These are phyloP conservation scores for Amanita jacksonii DNA, from an alignment of 768 basidiomycete genomes.

Conservation along the genomic window DNA sequence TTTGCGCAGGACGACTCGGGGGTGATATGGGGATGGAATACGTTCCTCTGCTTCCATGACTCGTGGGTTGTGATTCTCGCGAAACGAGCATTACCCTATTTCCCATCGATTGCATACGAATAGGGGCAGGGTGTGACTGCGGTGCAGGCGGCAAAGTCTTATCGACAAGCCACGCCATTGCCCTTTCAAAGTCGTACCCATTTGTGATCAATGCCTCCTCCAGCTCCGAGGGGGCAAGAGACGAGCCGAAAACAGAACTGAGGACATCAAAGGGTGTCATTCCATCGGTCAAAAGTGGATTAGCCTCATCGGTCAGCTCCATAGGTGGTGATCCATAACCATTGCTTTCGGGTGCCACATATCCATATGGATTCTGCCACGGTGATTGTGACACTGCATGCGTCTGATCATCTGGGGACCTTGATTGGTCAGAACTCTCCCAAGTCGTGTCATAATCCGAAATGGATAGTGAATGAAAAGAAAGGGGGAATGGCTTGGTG, in stretches of 20 bases:
- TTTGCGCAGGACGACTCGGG: constrained; percentile 22
- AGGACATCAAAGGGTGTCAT: constrained; percentile 99
- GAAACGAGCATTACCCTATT: constrained; percentile 60
- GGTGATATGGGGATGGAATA: constrained; percentile 20
- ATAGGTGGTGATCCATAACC: constrained; percentile 14
- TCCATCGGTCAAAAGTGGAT: constrained; percentile 68
- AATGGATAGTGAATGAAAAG: constrained; percentile 54
- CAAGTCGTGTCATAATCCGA: constrained; percentile 55
- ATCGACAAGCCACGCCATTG: constrained; percentile 93
- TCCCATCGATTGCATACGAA: constrained; percentile 53
- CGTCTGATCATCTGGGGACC: constrained; percentile 42
- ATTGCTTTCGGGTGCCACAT: constrained; percentile 13
- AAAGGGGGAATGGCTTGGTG: constrained; percentile 36
- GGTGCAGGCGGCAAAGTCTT: constrained; percentile 44
- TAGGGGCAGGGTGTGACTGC: constrained; percentile 32
- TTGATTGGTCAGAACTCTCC: constrained; percentile 41
- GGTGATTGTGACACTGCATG: constrained; percentile 20
- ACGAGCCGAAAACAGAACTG: constrained; percentile 85
- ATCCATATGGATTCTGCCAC: constrained; percentile 15
- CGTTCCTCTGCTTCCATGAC: constrained; percentile 33
- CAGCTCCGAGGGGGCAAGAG: constrained; percentile 81
- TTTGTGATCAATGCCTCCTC: constrained; percentile 86
- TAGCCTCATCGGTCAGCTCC: constrained; percentile 26
- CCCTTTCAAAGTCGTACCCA: constrained; percentile 90
- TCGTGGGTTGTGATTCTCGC: constrained; percentile 32